Conservation (phyloP, 2,329 filamentous ascomycete genomes). For the Pseudocercospora cruenta region DNA sequence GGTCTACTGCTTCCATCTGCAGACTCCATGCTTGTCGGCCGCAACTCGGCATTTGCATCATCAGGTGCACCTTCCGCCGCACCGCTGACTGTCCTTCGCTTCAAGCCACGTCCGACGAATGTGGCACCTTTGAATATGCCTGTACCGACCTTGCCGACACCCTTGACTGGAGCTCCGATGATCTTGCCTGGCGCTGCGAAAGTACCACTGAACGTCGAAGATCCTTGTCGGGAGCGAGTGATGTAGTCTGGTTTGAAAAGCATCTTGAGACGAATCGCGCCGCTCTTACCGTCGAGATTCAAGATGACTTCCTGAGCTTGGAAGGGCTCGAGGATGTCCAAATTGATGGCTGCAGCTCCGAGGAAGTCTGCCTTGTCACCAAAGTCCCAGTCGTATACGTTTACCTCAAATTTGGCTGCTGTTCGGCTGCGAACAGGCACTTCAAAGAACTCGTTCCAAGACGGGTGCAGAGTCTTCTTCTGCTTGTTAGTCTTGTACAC, state of each 20-base stretch:
- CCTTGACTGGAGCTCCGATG: conserved; percentile 94
- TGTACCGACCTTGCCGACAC: conserved; percentile 77
- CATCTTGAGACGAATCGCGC: conserved; percentile 77
- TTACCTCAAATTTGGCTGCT: conserved; percentile 77
- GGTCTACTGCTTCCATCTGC: conserved; percentile 25
- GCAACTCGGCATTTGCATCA: conserved; percentile 29
- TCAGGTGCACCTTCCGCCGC: conserved; percentile 47
- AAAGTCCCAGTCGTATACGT: conserved; percentile 95
- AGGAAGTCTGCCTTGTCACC: conserved; percentile 91
- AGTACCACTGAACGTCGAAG: conserved; percentile 88
- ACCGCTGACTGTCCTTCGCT: conserved; percentile 66
- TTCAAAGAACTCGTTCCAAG: conserved; percentile 97
- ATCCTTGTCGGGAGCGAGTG: conserved; percentile 81
- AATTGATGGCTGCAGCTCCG: conserved; percentile 74
- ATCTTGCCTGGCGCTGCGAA: conserved; percentile 87
- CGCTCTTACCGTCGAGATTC: conserved; percentile 84
- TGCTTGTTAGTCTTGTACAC: conserved; percentile 93
- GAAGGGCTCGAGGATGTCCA: conserved; percentile 84
- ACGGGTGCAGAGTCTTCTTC: conserved; percentile 94
- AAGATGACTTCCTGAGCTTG: conserved; percentile 74
- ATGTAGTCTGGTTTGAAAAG: conserved; percentile 94
- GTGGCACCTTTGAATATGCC: conserved; percentile 87
- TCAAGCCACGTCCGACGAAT: conserved; percentile 85
- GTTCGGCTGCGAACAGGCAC: conserved; percentile 80
- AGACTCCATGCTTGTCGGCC: conserved; percentile 36